Base-by-base conservation (phyloP, 139 green algal species). In the Nannochloris sp. region DNA sequence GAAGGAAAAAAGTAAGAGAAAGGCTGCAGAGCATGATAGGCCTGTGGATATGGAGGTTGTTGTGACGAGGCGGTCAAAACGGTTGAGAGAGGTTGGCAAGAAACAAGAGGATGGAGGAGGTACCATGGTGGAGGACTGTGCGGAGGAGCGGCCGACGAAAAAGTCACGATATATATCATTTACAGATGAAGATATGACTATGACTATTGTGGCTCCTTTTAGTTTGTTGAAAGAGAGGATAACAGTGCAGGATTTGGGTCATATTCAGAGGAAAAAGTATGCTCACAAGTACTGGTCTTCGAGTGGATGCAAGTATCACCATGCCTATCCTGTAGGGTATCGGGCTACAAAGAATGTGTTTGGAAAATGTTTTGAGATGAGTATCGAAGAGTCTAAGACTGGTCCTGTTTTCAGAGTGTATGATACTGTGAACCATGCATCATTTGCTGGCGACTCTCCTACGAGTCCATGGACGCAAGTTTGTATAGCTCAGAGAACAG, bases 291-390 rank as follows among this genome's bases (percentile, higher is more conserved):
- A 78, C 60, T 85, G 78, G 78, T 78, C 66, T 15, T 72, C 57
- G 2, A 43, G 34, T 7, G 72, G 78, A 44, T 83, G 75, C 67
- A 54, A 78, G 10, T 80, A 69, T 55, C 78, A 83, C 48, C 78
- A 85, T 31, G 64, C 78, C 14, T 85, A 83, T 51, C 72, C 76
- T 2, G 64, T 78, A 23, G 78, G 78, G 0, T 85, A 83, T 64
- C 29, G 57, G 3, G 78, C 78, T 34, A 68, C 49, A 29, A 83
- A 83, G 61, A 25, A 49, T 18, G 4, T 60, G 36, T 83, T 81
- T 72, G 72, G 68, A 14, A 54, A 67, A 11, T 51, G 19, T 2
- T 85, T 60, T 10, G 68, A 71, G 34, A 81, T 80, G 72, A 10
- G 15, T 14, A 82, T 85, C 5, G 62, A 70, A 25, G 50, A 34